Evolutionary conservation across 495 filamentous ascomycete genomes (phyloP), one percentile per base, ranked within the genome.

Genomic region (Daldinia concentrica): DNA sequence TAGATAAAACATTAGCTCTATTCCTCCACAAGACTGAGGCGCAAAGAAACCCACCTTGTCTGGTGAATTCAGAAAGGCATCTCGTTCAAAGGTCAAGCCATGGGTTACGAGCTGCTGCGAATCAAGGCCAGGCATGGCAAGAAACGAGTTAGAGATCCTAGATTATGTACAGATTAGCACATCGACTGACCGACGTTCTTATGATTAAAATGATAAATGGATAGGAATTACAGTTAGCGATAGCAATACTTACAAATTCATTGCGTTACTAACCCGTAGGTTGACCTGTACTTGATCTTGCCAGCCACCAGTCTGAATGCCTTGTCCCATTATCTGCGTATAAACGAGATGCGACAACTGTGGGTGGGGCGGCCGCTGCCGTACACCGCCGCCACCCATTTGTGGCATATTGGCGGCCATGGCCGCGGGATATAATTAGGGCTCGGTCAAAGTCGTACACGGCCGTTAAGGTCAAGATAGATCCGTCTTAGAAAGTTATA

Each of bases 341-440:
- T 74, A 76, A 1, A 78, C 67, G 0, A 76, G 19, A 9, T 76
- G 69, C 15, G 76, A 74, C 9, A 80, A 55, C 55, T 76, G 76
- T 52, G 77, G 78, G 30, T 79, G 75, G 64, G 77, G 74, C 67
- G 79, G 75, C 68, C 68, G 73, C 50, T 17, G 36, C 58, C 71
- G 66, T 36, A 66, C 51, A 58, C 62, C 72, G 74, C 73, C 78
- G 32, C 67, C 68, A 62, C 69, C 79, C 80, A 83, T 85, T 58
- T 81, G 80, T 68, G 75, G 78, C 69, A 83, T 80, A 67, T 83
- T 83, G 58, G 80, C 80, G 78, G 83, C 82, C 83, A 85, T 85
- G 65, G 82, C 79, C 80, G 82, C 81, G 61, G 41, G 62, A 26
- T 45, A 27, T 24, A 22, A 22, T 26, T 52, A 17, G 8, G 29